Evolutionary conservation across 2,329 filamentous ascomycete species (phyloP).

Genomic region (Aspergillus sp.): DNA sequence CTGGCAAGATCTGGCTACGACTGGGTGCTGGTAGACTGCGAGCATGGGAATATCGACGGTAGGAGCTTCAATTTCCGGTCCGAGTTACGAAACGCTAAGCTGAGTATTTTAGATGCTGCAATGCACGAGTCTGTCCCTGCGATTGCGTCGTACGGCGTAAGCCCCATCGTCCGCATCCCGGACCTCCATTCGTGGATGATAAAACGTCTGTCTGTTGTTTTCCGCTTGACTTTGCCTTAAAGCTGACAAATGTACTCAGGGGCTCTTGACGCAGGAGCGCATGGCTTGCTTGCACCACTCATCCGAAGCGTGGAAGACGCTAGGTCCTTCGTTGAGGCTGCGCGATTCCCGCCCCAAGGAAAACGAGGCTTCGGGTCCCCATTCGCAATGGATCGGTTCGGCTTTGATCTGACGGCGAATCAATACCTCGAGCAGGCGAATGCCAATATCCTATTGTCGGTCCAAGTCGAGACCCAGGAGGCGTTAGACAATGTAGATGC

Average conservation of each 20-base stretch:
- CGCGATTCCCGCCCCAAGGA: conserved; percentile 13
- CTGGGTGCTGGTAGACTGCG: conserved; percentile 20
- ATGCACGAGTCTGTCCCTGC: conserved; percentile 26
- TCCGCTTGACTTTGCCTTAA: no score
- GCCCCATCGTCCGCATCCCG: conserved; percentile 23
- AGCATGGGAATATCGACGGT: conserved; percentile 21
- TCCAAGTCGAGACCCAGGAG: conserved; percentile 34
- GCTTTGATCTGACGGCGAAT: background rate
- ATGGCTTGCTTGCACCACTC: conserved; percentile 25
- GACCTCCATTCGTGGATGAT: conserved; percentile 20
- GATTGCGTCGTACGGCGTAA: conserved; percentile 26
- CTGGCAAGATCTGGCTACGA: conserved; percentile 7
- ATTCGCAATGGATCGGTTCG: conserved; percentile 1
- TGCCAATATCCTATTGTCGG: conserved; percentile 20
- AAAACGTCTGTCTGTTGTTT: conserved; percentile 10
- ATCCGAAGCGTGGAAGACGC: conserved; percentile 30
- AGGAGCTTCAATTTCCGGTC: background rate
- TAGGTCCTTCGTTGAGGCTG: conserved; percentile 9
- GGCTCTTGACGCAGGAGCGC: conserved; percentile 25
- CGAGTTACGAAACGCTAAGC: background rate
- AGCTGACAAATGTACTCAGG: background rate
- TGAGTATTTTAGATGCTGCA: conserved; percentile 1
- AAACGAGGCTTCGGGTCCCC: background rate
- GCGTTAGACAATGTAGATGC: conserved; percentile 36
- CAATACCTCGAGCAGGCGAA: conserved; percentile 55